A percentile compares a stretch with the other conserved stretches of the same genome.
These are phyloP conservation scores for Beauveria pseudobassiana DNA, from an alignment of 2,329 filamentous ascomycete species.

Conservation along the genomic window DNA sequence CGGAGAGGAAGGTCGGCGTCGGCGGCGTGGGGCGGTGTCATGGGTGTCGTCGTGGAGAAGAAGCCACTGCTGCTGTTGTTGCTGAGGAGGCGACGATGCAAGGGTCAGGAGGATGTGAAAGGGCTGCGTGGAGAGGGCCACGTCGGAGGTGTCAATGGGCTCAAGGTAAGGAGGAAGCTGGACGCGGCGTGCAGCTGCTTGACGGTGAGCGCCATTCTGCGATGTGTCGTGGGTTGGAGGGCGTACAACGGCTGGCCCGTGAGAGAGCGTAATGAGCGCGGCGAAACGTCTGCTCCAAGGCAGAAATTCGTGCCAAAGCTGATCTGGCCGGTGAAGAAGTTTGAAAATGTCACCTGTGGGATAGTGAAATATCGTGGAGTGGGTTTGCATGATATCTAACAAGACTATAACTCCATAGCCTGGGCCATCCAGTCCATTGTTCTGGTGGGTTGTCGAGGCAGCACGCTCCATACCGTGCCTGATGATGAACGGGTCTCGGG, in stretches of 20 bases:
- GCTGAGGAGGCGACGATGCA: conserved; percentile 55
- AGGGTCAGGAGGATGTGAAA: conserved; percentile 65
- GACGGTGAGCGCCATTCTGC: conserved; percentile 58
- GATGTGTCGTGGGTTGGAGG: not conserved
- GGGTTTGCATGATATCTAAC: not conserved
- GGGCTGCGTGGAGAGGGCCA: conserved; percentile 24
- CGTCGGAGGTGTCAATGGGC: conserved; percentile 31
- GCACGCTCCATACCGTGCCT: not conserved
- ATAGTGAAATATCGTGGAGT: not conserved
- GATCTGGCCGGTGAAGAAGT: not conserved
- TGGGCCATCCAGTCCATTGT: not conserved
- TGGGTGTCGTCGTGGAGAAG: conserved; percentile 41
- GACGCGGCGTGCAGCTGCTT: conserved; percentile 58
- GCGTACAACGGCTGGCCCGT: not conserved
- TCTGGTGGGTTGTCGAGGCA: conserved; percentile 1
- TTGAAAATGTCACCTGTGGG: not conserved
- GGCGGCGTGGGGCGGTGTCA: no score
- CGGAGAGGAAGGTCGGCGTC: conserved; percentile 21
- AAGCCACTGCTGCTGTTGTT: conserved; percentile 54
- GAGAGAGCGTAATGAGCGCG: no score
- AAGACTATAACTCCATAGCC: not conserved
- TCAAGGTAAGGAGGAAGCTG: conserved; percentile 56
- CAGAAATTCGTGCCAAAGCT: not conserved
- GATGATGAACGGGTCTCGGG: not conserved
- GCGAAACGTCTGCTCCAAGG: not conserved